Percentiles rank a stretch among this genome's conserved stretches.
Evolutionary conservation across 371 early-diverging fungal species (phyloP).

Genomic region (Circinella umbellata): DNA sequence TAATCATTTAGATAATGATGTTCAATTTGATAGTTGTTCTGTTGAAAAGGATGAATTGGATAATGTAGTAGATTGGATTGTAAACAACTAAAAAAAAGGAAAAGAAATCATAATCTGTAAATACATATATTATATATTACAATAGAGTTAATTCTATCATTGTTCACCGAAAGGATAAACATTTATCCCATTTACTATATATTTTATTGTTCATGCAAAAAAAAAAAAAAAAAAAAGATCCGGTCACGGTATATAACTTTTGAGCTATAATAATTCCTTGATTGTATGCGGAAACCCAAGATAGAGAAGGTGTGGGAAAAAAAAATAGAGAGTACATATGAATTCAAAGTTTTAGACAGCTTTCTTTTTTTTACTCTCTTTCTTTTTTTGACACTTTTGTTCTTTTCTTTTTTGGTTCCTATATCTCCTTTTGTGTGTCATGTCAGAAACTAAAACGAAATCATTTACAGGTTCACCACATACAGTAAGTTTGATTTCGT

Average conservation of each 20-base stretch:
- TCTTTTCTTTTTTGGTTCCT: neutral
- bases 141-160: too few species aligned
- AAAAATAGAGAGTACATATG: too few species aligned
- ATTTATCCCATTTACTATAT: too few species aligned
- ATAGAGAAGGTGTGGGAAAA: neutral
- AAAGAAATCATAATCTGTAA: neutral
- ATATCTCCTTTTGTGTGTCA: neutral
- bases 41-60: slow-evolving; percentile 55
- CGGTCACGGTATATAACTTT: too few species aligned
- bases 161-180: too few species aligned
- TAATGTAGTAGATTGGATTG: slow-evolving; percentile 48
- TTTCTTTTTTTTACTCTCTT: neutral
- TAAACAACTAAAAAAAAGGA: slow-evolving; percentile 5
- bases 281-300: too few species aligned
- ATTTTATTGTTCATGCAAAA: too few species aligned
- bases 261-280: neutral
- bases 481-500: slow-evolving; percentile 10
- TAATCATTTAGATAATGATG: slow-evolving; percentile 72
- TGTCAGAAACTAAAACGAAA: slow-evolving; percentile 26
- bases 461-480: slow-evolving; percentile 30
- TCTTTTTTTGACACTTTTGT: neutral
- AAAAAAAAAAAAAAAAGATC: too few species aligned
- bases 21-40: slow-evolving; percentile 68
- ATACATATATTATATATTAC: too few species aligned
- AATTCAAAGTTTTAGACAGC: neutral